Conservation (phyloP, 2,329 filamentous ascomycete species). For the Trichophyton benhamiae region DNA sequence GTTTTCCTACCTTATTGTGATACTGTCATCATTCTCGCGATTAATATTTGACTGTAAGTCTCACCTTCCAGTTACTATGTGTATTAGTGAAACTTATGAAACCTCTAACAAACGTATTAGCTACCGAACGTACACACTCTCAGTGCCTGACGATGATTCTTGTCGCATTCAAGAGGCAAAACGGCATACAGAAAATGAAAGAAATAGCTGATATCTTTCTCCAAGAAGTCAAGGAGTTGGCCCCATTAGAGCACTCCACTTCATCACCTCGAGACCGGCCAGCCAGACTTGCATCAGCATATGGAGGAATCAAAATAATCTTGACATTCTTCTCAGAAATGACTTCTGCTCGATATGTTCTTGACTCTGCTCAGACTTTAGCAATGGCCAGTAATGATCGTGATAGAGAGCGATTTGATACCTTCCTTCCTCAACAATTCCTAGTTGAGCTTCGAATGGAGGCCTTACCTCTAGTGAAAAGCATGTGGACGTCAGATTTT, state of each 20-base stretch:
- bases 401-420: constrained; percentile 46
- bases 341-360: constrained; percentile 63
- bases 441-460: constrained; percentile 73
- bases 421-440: constrained; percentile 60
- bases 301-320: constrained; percentile 64
- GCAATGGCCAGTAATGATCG: constrained; percentile 43
- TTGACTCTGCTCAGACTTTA: constrained; percentile 57
- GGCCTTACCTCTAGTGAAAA: constrained; percentile 61
- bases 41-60: constrained; percentile 58
- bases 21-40: constrained; percentile 64
- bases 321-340: constrained; percentile 69
- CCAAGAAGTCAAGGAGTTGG: constrained; percentile 41
- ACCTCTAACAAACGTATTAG: constrained; percentile 13
- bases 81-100: not conserved
- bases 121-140: constrained; percentile 39
- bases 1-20: constrained; percentile 70
- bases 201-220: constrained; percentile 59
- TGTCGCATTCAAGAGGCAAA: constrained; percentile 70
- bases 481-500: constrained; percentile 75
- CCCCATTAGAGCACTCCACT: constrained; percentile 31
- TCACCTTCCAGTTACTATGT: constrained; percentile 5
- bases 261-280: constrained; percentile 28
- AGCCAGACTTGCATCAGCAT: constrained; percentile 38
- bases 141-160: constrained; percentile 59
- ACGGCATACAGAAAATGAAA: constrained; percentile 63